Conservation (phyloP, 2,329 filamentous ascomycete genomes). For the Nothopassalora personata region DNA sequence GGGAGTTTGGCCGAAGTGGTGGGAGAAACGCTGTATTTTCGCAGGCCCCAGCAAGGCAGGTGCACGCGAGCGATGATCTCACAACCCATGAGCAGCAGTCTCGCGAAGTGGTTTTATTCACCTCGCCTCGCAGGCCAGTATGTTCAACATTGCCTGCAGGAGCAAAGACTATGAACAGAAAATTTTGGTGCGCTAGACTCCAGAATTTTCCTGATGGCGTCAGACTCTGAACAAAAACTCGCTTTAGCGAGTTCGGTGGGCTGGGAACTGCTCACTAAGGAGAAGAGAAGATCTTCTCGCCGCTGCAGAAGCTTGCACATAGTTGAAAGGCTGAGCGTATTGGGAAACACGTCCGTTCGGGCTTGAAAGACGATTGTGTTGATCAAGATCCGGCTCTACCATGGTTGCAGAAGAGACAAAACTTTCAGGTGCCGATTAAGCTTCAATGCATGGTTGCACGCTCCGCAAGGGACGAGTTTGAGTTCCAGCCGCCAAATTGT, state of each 20-base stretch:
- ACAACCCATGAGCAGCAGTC: neutral
- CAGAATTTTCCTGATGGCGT: neutral
- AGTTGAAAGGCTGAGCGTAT: neutral
- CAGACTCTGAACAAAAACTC: neutral
- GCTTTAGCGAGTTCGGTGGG: too few relatives aligned
- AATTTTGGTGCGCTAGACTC: neutral
- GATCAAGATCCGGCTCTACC: neutral
- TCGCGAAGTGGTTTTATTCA: neutral
- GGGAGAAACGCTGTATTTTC: neutral
- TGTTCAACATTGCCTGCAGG: neutral
- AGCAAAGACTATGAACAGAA: neutral
- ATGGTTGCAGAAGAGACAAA: neutral
- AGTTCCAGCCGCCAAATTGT: neutral
- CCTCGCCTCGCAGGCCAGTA: too few relatives aligned
- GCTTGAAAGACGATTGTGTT: neutral
- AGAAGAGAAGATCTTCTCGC: neutral
- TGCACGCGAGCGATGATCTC: too few relatives aligned
- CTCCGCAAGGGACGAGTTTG: neutral
- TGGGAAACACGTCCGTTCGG: neutral
- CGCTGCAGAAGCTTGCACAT: neutral
- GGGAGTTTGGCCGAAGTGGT: neutral
- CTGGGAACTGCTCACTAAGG: too few relatives aligned
- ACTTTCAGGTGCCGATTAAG: neutral
- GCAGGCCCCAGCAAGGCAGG: neutral
- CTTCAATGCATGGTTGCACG: neutral